Evolutionary conservation across 169 alveolate species (phyloP).

Genomic region (Plasmodium inui): DNA sequence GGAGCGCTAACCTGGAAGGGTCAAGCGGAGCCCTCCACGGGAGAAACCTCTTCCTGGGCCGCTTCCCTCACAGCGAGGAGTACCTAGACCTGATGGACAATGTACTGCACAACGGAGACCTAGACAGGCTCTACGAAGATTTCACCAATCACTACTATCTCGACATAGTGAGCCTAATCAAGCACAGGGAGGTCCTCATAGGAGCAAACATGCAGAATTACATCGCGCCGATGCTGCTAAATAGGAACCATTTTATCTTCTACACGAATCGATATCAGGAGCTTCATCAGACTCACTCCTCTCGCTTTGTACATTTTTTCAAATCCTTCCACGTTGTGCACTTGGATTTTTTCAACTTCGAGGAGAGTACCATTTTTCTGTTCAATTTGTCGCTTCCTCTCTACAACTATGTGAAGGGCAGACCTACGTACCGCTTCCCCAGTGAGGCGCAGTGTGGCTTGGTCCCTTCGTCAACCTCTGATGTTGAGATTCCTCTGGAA

Average conservation of each 20-base stretch:
- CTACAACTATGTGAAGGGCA: constrained; percentile 13
- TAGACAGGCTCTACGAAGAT: constrained; percentile 13
- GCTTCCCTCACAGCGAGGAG: not conserved
- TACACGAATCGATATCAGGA: not conserved
- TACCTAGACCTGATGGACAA: constrained; percentile 4
- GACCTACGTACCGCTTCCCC: not conserved
- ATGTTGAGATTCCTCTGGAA: not conserved
- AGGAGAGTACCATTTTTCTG: not conserved
- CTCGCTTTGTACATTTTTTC: constrained; percentile 5
- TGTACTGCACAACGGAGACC: constrained; percentile 12
- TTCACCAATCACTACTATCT: constrained; percentile 19
- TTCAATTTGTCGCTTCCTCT: constrained; percentile 4
- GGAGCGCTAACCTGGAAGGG: not conserved
- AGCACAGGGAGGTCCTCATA: constrained; percentile 1
- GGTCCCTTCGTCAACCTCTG: not conserved
- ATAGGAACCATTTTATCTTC: constrained; percentile 23
- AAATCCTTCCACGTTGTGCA: constrained; percentile 4
- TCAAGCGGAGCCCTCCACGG: not conserved
- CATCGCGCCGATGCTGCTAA: not conserved
- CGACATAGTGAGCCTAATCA: constrained; percentile 20
- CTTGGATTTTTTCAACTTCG: constrained; percentile 14
- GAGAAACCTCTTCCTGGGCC: not conserved
- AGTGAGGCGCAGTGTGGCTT: not conserved
- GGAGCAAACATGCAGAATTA: constrained; percentile 48
- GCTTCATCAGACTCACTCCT: not conserved